A percentile compares a stretch with the other conserved stretches of the same genome.
phyloP scores from a whole-genome alignment of 2,329 filamentous ascomycete species.

The Coniochaeta ligniaria region DNA sequence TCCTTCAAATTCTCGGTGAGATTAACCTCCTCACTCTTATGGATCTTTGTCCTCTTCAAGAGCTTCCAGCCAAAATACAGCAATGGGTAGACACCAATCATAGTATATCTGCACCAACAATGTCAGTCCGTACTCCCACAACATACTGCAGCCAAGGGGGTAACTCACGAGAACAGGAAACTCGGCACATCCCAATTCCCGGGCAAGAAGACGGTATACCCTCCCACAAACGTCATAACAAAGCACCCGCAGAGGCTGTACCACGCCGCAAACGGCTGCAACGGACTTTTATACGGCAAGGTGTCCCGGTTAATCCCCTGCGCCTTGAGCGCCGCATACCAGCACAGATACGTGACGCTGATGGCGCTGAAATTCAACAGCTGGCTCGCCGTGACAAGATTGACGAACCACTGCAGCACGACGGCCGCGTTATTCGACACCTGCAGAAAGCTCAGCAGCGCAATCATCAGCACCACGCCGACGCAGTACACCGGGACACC shows the following conservation, averaged over 20 bases:
- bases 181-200: slow-evolving; percentile 21
- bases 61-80: slow-evolving; percentile 64
- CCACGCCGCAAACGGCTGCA: slow-evolving; percentile 45
- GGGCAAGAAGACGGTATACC: slow-evolving; percentile 38
- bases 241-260: slow-evolving; percentile 36
- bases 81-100: slow-evolving; percentile 21
- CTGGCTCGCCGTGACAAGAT: slow-evolving; percentile 27
- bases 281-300: slow-evolving; percentile 41
- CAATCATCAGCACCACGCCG: slow-evolving; percentile 21
- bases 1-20: slow-evolving; percentile 56
- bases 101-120: slow-evolving; percentile 16
- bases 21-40: slow-evolving; percentile 51
- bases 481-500: slow-evolving; percentile 37
- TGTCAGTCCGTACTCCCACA: background rate
- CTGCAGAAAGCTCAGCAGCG: slow-evolving; percentile 29
- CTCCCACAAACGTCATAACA: slow-evolving; percentile 49
- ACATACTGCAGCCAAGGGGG: background rate
- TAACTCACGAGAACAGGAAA: slow-evolving; percentile 20
- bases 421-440: slow-evolving; percentile 26
- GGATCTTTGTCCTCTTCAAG: slow-evolving; percentile 50
- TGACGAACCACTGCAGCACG: slow-evolving; percentile 31
- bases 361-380: slow-evolving; percentile 38
- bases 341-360: slow-evolving; percentile 36
- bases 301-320: slow-evolving; percentile 32
- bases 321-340: slow-evolving; percentile 44